Base-by-base conservation (phyloP, 306 rosid genomes). In the Parietaria judaica region DNA sequence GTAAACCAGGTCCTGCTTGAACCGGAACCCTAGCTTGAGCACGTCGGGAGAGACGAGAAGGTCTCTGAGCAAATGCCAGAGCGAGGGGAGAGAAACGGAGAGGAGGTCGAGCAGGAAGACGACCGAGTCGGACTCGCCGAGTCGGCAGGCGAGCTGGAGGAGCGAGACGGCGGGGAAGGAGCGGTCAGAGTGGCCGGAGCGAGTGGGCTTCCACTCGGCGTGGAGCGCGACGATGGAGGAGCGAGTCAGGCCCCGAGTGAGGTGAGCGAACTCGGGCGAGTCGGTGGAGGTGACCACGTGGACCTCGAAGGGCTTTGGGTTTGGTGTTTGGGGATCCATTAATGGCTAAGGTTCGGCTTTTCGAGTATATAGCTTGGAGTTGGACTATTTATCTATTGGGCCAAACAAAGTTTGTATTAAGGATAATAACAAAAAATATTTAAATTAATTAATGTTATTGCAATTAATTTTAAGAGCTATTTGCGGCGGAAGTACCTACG, bases 151-250 rank as follows among this genome's bases (percentile, higher is more conserved):
- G 67, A 91, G 73, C 76, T 91, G 97, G 73, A 91, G 92, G 36
- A 85, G 81, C 5, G 89, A 58, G 3, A 90, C 95, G 39, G 77
- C 56, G 74, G 97, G 97, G 66, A 75, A 83, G 44, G 80, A 54
- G 12, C 72, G 80, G 11, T 23, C 72, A 14, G 68, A 69, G 6
- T 52, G 81, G 13, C 14, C 45, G 44, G 73, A 60, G 45, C 84
- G 84, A n/a, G 74, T 59, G 49, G 96, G 86, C 71, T 85, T 91
- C 97, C 97, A 91, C 64, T 91, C 97, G 73, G 96, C 95, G 61
- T 87, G 96, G 64, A 91, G 87, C 1, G 81, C 95, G 31, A 91
- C 70, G 66, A 87, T 60, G n/a, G 80, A 67, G 8, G 95, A 78
- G 47, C 79, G 89, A 73, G 81, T 68, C 67, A 88, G 47, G 0